phyloP scores from a whole-genome alignment of 2,329 filamentous ascomycete species.

The Helminthosporium solani region DNA sequence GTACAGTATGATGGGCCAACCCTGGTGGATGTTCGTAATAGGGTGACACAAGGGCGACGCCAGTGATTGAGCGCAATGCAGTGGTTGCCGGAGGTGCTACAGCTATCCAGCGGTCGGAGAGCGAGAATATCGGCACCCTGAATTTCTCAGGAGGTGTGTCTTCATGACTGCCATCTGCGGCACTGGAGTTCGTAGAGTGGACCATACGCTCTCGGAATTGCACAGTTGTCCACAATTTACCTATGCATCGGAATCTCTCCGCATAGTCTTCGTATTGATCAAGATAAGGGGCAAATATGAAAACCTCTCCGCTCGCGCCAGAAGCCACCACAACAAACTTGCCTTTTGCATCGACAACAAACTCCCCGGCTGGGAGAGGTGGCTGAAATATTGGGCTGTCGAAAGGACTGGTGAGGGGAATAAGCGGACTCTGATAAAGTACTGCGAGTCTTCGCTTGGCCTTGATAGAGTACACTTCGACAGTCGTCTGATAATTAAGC shows the following conservation, averaged over 20 bases:
- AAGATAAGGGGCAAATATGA: conserved; percentile 59
- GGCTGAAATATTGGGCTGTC: conserved; percentile 65
- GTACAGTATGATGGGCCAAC: conserved; percentile 62
- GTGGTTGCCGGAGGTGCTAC: conserved; percentile 73
- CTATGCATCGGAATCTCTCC: conserved; percentile 65
- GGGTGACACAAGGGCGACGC: conserved; percentile 56
- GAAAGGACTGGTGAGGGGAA: conserved; percentile 58
- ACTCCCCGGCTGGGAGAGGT: conserved; percentile 69
- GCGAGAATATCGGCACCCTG: conserved; percentile 66
- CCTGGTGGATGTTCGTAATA: conserved; percentile 58
- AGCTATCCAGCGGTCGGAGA: conserved; percentile 74
- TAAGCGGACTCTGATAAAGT: conserved; percentile 68
- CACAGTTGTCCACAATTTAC: conserved; percentile 88
- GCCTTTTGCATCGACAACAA: conserved; percentile 71
- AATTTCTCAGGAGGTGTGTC: conserved; percentile 37
- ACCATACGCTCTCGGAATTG: conserved; percentile 53
- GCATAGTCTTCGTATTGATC: conserved; percentile 26
- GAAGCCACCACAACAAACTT: conserved; percentile 75
- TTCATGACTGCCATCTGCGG: conserved; percentile 38
- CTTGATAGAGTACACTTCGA: conserved; percentile 83
- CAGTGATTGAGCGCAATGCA: conserved; percentile 68
- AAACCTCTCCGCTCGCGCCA: conserved; percentile 82
- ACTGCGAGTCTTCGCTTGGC: conserved; percentile 71
- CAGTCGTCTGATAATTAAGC: conserved; percentile 77
- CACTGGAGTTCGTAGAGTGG: conserved; percentile 39